Evolutionary conservation across 805 yeast species (phyloP).

Genomic region (Monosporozyma aerobia): DNA sequence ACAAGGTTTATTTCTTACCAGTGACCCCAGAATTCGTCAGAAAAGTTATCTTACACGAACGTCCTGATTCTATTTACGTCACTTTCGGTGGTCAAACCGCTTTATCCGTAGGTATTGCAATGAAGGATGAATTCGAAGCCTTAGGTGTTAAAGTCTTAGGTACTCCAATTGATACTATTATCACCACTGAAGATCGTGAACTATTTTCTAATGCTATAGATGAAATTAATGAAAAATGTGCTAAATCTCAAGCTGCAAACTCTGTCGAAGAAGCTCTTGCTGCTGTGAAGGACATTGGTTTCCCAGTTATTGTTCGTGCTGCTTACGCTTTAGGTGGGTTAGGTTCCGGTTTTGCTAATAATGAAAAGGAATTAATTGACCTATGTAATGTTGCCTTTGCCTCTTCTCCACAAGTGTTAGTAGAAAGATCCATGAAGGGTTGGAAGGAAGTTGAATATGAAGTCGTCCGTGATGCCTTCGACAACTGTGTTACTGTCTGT

Average conservation of each 20-base stretch:
- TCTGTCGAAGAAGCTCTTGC: slow-evolving; percentile 70
- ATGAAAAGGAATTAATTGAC: slow-evolving; percentile 70
- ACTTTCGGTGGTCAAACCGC: slow-evolving; percentile 99
- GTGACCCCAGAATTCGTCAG: slow-evolving; percentile 94
- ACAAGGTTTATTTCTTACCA: slow-evolving; percentile 96
- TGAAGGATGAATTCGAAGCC: slow-evolving; percentile 88
- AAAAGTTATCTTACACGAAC: slow-evolving; percentile 87
- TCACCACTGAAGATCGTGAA: slow-evolving; percentile 97
- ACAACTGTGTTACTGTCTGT: slow-evolving; percentile 97
- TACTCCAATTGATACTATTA: slow-evolving; percentile 90
- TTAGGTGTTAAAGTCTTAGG: slow-evolving; percentile 90
- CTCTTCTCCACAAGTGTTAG: slow-evolving; percentile 89
- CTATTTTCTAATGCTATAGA: slow-evolving; percentile 90
- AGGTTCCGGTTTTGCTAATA: slow-evolving; percentile 95
- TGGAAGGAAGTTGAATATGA: slow-evolving; percentile 99
- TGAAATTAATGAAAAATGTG: slow-evolving; percentile 91
- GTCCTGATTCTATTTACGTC: slow-evolving; percentile 93
- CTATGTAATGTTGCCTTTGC: slow-evolving; percentile 90
- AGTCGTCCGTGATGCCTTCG: slow-evolving; percentile 95
- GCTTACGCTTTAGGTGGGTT: slow-evolving; percentile 97
- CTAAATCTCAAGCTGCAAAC: slow-evolving; percentile 80
- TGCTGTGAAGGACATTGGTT: slow-evolving; percentile 82
- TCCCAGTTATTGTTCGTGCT: slow-evolving; percentile 94
- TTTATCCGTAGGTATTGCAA: slow-evolving; percentile 84
- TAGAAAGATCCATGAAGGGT: slow-evolving; percentile 95